These are phyloP conservation scores for Calonectria fujianensis DNA, from an alignment of 2,329 filamentous ascomycete species.

Conservation along the genomic window DNA sequence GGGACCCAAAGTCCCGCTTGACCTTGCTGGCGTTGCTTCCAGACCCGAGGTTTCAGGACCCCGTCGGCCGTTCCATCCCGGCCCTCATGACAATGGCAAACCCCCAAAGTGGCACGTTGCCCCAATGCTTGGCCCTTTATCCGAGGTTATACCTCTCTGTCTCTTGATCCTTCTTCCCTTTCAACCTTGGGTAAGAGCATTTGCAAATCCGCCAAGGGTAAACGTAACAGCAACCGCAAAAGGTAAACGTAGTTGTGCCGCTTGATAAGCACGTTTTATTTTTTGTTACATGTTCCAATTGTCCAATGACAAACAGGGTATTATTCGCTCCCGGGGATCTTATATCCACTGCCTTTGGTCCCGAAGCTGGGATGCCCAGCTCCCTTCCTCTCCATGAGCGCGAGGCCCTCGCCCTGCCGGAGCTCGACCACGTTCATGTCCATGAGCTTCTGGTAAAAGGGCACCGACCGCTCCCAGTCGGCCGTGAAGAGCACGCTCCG, in stretches of 20 bases:
- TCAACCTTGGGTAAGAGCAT: background rate
- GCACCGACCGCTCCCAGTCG: constrained; percentile 58
- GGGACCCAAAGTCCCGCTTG: background rate
- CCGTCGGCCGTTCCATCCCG: constrained; percentile 2
- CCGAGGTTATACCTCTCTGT: constrained; percentile 26
- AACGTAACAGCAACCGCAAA: constrained; percentile 2
- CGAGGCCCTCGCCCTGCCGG: constrained; percentile 50
- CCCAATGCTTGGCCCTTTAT: constrained; percentile 5
- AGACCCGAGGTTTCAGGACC: constrained; percentile 14
- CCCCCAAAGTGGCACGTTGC: constrained; percentile 30
- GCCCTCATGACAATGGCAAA: constrained; percentile 2
- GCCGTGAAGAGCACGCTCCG: constrained; percentile 70
- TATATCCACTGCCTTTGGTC: constrained; percentile 37
- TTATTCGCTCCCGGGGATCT: background rate
- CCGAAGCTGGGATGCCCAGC: constrained; percentile 50
- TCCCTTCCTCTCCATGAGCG: constrained; percentile 53
- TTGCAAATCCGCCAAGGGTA: background rate
- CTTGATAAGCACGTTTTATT: background rate
- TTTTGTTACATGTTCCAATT: constrained; percentile 19
- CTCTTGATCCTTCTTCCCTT: constrained; percentile 24
- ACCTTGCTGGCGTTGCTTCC: constrained; percentile 6
- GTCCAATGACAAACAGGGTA: constrained; percentile 26
- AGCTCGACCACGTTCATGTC: constrained; percentile 55
- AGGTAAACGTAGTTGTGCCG: constrained; percentile 4
- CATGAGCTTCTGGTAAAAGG: constrained; percentile 58